phyloP scores from a whole-genome alignment of 2,329 filamentous ascomycete species.

The Fusarium penzigii region DNA sequence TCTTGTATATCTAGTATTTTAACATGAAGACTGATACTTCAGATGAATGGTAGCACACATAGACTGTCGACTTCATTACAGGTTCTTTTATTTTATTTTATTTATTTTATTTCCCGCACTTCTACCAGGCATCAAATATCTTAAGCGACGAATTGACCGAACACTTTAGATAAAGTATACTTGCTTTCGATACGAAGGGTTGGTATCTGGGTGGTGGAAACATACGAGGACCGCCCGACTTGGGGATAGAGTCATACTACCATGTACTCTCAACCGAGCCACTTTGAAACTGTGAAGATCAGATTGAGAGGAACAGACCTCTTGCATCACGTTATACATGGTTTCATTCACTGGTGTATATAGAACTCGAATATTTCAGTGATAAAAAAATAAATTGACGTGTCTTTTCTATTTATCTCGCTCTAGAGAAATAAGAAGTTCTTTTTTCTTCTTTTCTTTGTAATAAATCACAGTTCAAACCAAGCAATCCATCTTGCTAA shows the following conservation, averaged over 20 bases:
- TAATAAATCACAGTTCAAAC: background rate
- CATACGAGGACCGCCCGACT: constrained; percentile 24
- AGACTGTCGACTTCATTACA: background rate
- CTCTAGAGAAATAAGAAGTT: too few relatives aligned
- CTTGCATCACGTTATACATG: too few relatives aligned
- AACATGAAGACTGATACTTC: background rate
- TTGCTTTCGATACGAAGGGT: too few relatives aligned
- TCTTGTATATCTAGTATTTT: background rate
- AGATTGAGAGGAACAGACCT: background rate
- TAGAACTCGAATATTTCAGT: too few relatives aligned
- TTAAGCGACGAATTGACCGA: too few relatives aligned
- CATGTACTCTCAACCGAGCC: background rate
- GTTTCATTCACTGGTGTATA: too few relatives aligned
- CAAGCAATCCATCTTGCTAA: background rate
- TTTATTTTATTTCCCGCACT: too few relatives aligned
- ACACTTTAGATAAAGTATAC: too few relatives aligned
- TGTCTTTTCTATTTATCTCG: too few relatives aligned
- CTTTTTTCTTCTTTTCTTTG: constrained; percentile 2
- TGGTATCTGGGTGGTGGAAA: background rate
- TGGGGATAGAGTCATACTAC: constrained; percentile 8
- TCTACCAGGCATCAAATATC: too few relatives aligned
- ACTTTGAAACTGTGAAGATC: constrained; percentile 5
- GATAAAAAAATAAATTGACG: too few relatives aligned
- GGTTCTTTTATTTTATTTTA: too few relatives aligned
- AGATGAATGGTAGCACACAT: background rate